Conservation (phyloP, 495 filamentous ascomycete genomes). For the Collariella sp. region DNA sequence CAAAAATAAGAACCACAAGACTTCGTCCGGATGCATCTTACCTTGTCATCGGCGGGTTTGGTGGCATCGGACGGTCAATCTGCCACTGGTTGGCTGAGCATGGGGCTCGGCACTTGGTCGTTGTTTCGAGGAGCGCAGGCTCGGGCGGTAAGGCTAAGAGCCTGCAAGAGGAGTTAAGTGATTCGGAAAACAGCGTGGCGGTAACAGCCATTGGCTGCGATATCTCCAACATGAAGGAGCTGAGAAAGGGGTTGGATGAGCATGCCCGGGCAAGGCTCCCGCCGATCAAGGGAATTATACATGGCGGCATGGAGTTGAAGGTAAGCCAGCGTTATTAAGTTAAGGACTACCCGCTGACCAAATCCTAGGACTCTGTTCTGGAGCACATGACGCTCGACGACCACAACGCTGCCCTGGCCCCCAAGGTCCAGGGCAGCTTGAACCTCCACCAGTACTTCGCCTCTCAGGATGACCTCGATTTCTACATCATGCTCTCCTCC, state of each 20-base stretch:
- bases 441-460: constrained; percentile 39
- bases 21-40: constrained; percentile 44
- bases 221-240: constrained; percentile 29
- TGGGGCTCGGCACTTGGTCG: constrained; percentile 49
- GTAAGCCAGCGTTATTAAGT: constrained; percentile 20
- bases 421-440: constrained; percentile 45
- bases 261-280: constrained; percentile 24
- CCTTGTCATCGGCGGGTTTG: constrained; percentile 53
- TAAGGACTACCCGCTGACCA: background rate
- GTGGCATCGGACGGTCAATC: constrained; percentile 53
- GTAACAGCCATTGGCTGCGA: constrained; percentile 35
- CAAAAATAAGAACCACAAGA: constrained; percentile 3
- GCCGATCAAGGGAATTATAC: constrained; percentile 40
- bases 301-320: constrained; percentile 47
- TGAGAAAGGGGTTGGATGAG: constrained; percentile 28
- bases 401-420: constrained; percentile 34
- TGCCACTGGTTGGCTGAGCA: constrained; percentile 49
- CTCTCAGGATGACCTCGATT: constrained; percentile 32
- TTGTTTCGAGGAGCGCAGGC: constrained; percentile 48
- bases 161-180: constrained; percentile 30
- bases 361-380: constrained; percentile 31
- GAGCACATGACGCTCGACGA: constrained; percentile 41
- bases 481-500: constrained; percentile 49
- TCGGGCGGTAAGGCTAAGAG: constrained; percentile 26
- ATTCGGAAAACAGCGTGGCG: constrained; percentile 27